These are phyloP conservation scores for Adansonia madagascariensis DNA, from an alignment of 441 rosid genomes.

Conservation along the genomic window DNA sequence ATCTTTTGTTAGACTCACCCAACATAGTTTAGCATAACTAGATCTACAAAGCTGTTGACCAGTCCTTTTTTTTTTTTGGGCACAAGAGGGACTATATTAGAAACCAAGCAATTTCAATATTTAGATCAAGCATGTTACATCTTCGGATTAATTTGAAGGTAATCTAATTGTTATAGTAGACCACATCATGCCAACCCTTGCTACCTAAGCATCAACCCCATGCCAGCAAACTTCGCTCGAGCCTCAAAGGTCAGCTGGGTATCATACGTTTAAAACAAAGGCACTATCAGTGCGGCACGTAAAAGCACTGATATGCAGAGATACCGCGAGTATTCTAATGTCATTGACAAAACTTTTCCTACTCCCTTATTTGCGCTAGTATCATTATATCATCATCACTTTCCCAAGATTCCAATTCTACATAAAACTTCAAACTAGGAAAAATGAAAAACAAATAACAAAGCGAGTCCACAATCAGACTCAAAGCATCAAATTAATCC, in stretches of 20 bases:
- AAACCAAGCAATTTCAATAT: not conserved
- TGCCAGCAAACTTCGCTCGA: not conserved
- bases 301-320: not conserved
- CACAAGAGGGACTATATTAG: not conserved
- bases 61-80: not conserved
- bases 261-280: not conserved
- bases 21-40: not conserved
- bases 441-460: not conserved
- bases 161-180: not conserved
- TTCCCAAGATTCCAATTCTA: not conserved
- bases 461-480: conserved; percentile 4
- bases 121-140: not conserved
- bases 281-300: not conserved
- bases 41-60: not conserved
- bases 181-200: not conserved
- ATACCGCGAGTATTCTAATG: not conserved
- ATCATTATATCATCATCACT: not conserved
- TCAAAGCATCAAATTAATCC: not conserved
- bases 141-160: not conserved
- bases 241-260: not conserved
- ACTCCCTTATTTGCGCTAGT: not conserved
- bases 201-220: not conserved
- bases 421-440: not conserved
- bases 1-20: not conserved
- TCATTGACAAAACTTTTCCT: not conserved